A percentile compares a stretch with the other conserved stretches of the same genome.
These are phyloP conservation scores for Globisporangium cylindrosporum DNA, from an alignment of 352 stramenopile genomes.

Conservation along the genomic window DNA sequence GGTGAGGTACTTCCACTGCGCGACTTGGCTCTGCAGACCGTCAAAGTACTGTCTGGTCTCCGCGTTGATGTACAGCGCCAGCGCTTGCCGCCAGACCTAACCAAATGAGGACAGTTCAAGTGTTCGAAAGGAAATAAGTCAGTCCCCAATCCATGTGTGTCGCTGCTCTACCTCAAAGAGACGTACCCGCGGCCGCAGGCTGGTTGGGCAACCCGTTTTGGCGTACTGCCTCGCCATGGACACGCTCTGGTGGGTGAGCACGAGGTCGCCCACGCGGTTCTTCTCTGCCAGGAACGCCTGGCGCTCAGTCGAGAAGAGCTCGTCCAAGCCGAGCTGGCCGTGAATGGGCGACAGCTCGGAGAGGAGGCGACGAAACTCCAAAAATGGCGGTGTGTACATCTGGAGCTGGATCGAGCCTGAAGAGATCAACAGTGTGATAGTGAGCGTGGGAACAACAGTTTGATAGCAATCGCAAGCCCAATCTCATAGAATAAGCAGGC, in stretches of 20 bases:
- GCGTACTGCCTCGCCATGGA: conserved; percentile 75
- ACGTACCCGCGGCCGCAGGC: conserved; percentile 46
- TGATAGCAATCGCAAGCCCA: neutral
- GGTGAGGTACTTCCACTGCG: conserved; percentile 47
- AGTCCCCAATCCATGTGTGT: neutral
- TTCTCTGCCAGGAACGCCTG: conserved; percentile 62
- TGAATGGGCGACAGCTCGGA: conserved; percentile 44
- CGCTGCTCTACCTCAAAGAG: too few relatives aligned
- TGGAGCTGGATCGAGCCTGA: conserved; percentile 63
- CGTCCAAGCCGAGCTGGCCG: conserved; percentile 68
- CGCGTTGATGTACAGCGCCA: conserved; percentile 31
- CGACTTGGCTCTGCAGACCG: conserved; percentile 34
- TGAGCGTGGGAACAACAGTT: neutral
- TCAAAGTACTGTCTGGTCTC: conserved; percentile 48
- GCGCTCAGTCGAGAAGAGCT: conserved; percentile 51
- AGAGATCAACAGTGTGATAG: neutral
- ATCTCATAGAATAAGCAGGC: neutral
- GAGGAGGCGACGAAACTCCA: conserved; percentile 45
- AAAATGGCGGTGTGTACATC: conserved; percentile 37
- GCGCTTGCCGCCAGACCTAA: conserved; percentile 61
- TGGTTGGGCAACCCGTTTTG: conserved; percentile 67
- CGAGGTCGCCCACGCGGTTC: conserved; percentile 58
- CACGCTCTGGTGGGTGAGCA: conserved; percentile 56
- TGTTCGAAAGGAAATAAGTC: neutral
- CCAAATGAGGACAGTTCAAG: neutral